Evolutionary conservation across 2,329 filamentous ascomycete species (phyloP).

Genomic region (Sporothrix brunneoviolacea): DNA sequence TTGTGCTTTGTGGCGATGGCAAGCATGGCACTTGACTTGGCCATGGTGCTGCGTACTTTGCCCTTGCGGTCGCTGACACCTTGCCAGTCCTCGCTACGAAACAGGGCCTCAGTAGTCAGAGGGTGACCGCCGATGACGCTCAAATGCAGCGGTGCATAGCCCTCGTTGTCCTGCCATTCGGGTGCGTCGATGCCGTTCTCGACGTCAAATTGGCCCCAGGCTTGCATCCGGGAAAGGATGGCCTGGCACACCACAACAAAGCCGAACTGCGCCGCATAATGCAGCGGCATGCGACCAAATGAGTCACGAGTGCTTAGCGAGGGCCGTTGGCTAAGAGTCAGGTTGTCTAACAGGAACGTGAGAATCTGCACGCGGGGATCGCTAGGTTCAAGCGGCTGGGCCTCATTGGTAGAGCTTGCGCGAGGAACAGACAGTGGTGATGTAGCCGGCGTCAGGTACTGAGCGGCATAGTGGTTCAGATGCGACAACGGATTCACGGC

Average conservation of each 20-base stretch:
- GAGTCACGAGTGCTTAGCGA: conserved; percentile 66
- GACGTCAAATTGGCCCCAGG: conserved; percentile 81
- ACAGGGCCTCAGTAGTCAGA: conserved; percentile 71
- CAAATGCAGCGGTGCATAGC: conserved; percentile 83
- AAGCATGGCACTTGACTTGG: conserved; percentile 81
- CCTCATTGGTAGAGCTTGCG: conserved; percentile 59
- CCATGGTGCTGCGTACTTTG: conserved; percentile 60
- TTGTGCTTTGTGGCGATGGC: conserved; percentile 84
- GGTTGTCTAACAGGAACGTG: conserved; percentile 55
- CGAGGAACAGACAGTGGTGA: conserved; percentile 57
- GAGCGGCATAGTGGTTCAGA: conserved; percentile 49
- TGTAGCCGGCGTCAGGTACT: conserved; percentile 74
- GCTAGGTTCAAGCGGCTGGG: conserved; percentile 57
- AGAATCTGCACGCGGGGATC: conserved; percentile 71
- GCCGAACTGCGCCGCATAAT: conserved; percentile 92
- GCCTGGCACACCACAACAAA: conserved; percentile 85
- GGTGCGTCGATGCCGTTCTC: conserved; percentile 78
- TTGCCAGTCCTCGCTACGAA: conserved; percentile 74
- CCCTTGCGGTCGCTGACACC: conserved; percentile 56
- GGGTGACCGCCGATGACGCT: conserved; percentile 88
- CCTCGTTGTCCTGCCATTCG: conserved; percentile 88
- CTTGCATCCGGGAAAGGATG: conserved; percentile 80
- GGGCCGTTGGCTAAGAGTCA: conserved; percentile 59
- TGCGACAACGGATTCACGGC: conserved; percentile 38
- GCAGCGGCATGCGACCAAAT: conserved; percentile 77